Conservation (phyloP, 2,329 filamentous ascomycete species). For the Sclerotinia glacialis region DNA sequence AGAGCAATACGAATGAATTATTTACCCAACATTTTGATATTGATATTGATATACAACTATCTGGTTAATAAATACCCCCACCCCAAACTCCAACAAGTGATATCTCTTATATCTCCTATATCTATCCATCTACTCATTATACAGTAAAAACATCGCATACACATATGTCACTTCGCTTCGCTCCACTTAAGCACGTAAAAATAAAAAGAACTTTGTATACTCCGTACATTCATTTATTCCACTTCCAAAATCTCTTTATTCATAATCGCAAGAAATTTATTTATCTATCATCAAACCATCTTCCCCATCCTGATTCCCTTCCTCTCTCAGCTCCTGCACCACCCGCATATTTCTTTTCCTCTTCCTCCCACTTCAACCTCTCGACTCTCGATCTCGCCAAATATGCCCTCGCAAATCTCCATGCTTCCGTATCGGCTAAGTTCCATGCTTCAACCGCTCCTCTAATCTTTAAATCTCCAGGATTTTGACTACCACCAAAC, state of each 20-base stretch:
- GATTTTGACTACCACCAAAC: conserved; percentile 43
- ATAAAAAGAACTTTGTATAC: conserved; percentile 1
- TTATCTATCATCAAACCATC: conserved; percentile 36
- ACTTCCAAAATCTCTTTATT: neutral
- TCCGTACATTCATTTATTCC: neutral
- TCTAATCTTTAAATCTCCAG: conserved; percentile 47
- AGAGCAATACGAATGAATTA: neutral
- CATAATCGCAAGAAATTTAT: neutral
- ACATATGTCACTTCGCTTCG: neutral
- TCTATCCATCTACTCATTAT: neutral
- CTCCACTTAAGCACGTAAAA: neutral
- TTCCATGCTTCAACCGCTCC: conserved; percentile 63
- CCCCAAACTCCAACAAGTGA: neutral
- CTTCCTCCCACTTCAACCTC: conserved; percentile 65
- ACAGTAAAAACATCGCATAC: neutral
- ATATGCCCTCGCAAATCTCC: conserved; percentile 70
- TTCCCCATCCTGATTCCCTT: conserved; percentile 33
- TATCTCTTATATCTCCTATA: neutral
- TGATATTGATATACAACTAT: neutral
- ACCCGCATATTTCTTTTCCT: conserved; percentile 62
- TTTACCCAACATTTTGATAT: no score
- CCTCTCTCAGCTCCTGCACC: conserved; percentile 50
- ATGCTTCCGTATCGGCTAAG: conserved; percentile 72
- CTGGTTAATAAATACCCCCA: neutral
- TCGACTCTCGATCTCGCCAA: conserved; percentile 62